Evolutionary conservation across 805 yeast genomes (phyloP).

Genomic region (Yarrowia sp.): DNA sequence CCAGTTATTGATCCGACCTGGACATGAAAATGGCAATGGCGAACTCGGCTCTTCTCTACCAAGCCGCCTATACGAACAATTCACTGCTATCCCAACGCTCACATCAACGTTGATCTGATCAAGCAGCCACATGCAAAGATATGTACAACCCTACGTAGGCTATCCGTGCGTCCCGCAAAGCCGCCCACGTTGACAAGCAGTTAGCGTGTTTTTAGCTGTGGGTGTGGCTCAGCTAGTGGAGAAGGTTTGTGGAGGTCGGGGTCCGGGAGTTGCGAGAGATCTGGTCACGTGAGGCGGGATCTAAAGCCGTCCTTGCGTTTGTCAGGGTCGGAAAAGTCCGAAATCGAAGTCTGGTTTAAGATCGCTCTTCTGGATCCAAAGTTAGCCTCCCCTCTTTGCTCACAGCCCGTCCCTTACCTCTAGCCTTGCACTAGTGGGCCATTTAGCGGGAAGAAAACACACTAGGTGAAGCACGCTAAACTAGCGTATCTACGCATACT

Average conservation of each 20-base stretch:
- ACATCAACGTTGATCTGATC: no score
- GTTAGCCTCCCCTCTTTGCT: neutral
- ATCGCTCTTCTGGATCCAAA: neutral
- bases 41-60: no score
- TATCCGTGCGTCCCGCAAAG: slow-evolving; percentile 11
- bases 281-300: neutral
- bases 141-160: neutral
- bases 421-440: no score
- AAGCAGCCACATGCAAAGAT: neutral
- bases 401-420: neutral
- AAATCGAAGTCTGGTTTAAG: neutral
- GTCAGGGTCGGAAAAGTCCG: neutral
- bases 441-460: neutral
- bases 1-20: no score
- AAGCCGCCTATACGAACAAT: no score
- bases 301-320: neutral
- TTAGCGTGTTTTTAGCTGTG: slow-evolving; percentile 2
- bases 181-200: neutral
- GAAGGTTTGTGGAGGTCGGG: no score
- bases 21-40: no score
- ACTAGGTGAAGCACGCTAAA: neutral
- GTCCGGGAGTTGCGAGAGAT: no score
- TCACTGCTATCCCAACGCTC: no score
- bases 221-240: neutral
- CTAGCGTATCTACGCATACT: neutral